These are phyloP conservation scores for Takashimella koratensis DNA, from an alignment of 1,284 basidiomycete genomes.

Conservation along the genomic window DNA sequence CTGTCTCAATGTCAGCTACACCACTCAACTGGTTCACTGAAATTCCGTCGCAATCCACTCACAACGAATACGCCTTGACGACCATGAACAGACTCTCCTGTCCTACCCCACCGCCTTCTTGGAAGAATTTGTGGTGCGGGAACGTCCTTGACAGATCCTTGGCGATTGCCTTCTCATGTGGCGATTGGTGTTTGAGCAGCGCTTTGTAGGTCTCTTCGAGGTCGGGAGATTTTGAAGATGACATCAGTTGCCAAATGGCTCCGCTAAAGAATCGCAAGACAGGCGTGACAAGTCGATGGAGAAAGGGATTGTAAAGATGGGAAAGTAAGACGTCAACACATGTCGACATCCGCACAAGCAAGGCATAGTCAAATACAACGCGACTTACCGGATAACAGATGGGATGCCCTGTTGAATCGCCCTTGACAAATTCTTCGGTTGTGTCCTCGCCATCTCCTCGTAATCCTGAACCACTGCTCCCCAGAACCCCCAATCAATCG, in stretches of 20 bases:
- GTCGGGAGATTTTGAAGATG: conserved; percentile 82
- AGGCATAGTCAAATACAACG: too few relatives aligned
- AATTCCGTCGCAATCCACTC: conserved; percentile 36
- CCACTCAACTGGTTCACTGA: neutral
- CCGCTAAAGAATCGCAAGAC: conserved; percentile 62
- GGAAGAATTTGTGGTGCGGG: conserved; percentile 96
- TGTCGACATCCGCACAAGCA: too few relatives aligned
- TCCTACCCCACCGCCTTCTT: conserved; percentile 77
- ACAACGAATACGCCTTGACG: conserved; percentile 93
- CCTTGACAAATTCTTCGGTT: conserved; percentile 72
- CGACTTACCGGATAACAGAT: conserved; percentile 49
- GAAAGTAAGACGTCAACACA: too few relatives aligned
- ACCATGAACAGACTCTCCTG: conserved; percentile 98
- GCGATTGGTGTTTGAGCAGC: conserved; percentile 74
- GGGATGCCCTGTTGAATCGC: conserved; percentile 94
- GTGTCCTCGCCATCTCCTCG: conserved; percentile 70
- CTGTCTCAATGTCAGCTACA: conserved; percentile 47
- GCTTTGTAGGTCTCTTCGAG: conserved; percentile 81
- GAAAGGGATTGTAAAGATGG: too few relatives aligned
- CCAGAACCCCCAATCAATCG: conserved; percentile 78
- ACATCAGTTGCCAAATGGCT: conserved; percentile 99
- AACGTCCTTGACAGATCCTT: conserved; percentile 93
- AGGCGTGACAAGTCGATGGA: too few relatives aligned
- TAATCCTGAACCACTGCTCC: conserved; percentile 91
- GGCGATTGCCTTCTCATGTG: conserved; percentile 89